A percentile compares a stretch with the other conserved stretches of the same genome.
Conservation (phyloP, 2,329 filamentous ascomycete species). For the Cladosporium sp. region DNA sequence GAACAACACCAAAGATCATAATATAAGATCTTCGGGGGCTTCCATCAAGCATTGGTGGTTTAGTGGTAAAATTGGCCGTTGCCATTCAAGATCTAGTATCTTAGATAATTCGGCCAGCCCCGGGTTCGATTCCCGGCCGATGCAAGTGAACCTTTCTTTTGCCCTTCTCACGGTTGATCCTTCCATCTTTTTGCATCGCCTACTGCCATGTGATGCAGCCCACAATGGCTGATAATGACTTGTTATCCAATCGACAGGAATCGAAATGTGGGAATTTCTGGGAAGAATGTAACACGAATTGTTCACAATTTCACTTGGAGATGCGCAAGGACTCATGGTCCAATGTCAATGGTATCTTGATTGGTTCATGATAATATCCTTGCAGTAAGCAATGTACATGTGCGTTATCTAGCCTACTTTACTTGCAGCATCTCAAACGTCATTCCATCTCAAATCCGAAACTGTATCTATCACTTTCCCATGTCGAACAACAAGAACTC, state of each 20-base stretch:
- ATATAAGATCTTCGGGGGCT: neutral
- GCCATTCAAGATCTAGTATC: neutral
- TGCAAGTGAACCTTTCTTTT: neutral
- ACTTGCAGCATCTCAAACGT: neutral
- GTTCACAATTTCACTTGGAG: no score
- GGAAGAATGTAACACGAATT: no score
- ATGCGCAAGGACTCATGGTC: no score
- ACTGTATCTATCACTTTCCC: slow-evolving; percentile 32
- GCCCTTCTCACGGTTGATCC: neutral
- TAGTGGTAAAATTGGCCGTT: neutral
- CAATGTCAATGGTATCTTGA: no score
- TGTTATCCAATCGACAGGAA: neutral
- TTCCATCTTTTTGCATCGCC: neutral
- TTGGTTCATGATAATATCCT: no score
- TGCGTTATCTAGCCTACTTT: neutral
- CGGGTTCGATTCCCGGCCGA: neutral
- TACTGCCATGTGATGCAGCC: neutral
- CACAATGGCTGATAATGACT: neutral
- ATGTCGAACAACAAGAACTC: slow-evolving; percentile 55
- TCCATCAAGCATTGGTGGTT: neutral
- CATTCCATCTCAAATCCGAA: neutral
- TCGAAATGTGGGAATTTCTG: no score
- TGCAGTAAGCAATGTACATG: neutral
- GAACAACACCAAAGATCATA: no score
- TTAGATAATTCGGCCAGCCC: neutral